phyloP scores from a whole-genome alignment of 169 alveolate genomes.

The Toxoplasma gondii region DNA sequence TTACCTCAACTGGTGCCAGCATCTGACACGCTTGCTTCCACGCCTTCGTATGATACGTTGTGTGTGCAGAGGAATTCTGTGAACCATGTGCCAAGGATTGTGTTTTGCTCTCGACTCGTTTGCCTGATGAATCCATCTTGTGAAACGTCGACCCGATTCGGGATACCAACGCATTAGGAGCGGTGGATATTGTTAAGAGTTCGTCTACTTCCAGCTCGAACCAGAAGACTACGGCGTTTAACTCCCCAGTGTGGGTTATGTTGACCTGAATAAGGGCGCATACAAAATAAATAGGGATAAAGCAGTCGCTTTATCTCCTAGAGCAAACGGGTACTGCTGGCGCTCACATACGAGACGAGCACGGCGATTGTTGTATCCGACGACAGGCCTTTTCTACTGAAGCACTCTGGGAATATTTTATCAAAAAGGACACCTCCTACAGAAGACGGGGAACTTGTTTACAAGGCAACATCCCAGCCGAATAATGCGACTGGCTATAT shows the following conservation, averaged over 20 bases:
- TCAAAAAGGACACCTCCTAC: too few relatives aligned
- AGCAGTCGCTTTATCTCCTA: too few relatives aligned
- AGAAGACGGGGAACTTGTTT: too few relatives aligned
- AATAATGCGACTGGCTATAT: too few relatives aligned
- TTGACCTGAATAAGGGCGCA: background rate
- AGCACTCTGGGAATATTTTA: too few relatives aligned
- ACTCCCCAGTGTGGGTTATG: background rate
- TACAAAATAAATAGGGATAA: too few relatives aligned
- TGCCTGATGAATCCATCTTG: background rate
- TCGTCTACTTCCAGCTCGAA: slow-evolving; percentile 37
- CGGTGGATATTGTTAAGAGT: background rate
- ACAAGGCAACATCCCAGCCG: too few relatives aligned
- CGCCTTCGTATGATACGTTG: background rate
- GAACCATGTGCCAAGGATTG: background rate
- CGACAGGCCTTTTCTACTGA: too few relatives aligned
- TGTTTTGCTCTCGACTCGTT: background rate
- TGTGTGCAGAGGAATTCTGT: background rate
- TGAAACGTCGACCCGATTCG: background rate
- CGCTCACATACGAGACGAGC: too few relatives aligned
- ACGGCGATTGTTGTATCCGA: too few relatives aligned
- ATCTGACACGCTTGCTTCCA: slow-evolving; percentile 33
- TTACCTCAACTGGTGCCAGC: slow-evolving; percentile 14
- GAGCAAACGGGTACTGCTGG: too few relatives aligned
- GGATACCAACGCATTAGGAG: background rate
- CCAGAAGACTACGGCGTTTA: slow-evolving; percentile 19